Conservation (phyloP, 2,329 filamentous ascomycete genomes). For the Pyricularia sp. region DNA sequence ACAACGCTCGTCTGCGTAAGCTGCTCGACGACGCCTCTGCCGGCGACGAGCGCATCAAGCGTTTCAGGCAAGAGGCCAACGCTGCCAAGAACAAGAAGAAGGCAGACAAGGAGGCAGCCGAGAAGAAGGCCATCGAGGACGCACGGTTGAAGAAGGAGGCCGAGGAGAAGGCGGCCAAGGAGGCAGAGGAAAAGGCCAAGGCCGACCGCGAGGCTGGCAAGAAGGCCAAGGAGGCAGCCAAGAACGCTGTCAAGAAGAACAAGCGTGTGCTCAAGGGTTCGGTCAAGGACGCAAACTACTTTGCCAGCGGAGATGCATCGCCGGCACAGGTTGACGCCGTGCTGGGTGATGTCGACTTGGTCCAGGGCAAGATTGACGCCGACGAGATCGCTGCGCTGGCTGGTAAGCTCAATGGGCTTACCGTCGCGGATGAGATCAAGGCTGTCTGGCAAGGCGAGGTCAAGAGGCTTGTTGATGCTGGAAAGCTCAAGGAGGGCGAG, state of each 20-base stretch:
- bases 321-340: conserved; percentile 69
- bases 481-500: conserved; percentile 78
- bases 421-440: conserved; percentile 77
- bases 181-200: conserved; percentile 81
- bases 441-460: conserved; percentile 66
- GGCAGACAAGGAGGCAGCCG: conserved; percentile 79
- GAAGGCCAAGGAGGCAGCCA: conserved; percentile 97
- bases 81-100: conserved; percentile 95
- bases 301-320: conserved; percentile 64
- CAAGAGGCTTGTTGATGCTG: conserved; percentile 62
- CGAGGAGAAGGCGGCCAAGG: conserved; percentile 64
- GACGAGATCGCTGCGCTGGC: conserved; percentile 83
- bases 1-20: conserved; percentile 79
- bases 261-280: conserved; percentile 90
- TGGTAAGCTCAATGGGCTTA: conserved; percentile 64
- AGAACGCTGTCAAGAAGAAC: conserved; percentile 99
- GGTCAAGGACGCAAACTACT: conserved; percentile 98
- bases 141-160: conserved; percentile 73
- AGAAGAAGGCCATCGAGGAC: conserved; percentile 77
- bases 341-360: conserved; percentile 69
- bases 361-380: conserved; percentile 78
- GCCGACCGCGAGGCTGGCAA: conserved; percentile 68
- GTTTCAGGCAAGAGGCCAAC: conserved; percentile 83
- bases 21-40: conserved; percentile 77
- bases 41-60: conserved; percentile 90